Conservation (phyloP, 345 rosid genomes). For the Jatropha curcas region DNA sequence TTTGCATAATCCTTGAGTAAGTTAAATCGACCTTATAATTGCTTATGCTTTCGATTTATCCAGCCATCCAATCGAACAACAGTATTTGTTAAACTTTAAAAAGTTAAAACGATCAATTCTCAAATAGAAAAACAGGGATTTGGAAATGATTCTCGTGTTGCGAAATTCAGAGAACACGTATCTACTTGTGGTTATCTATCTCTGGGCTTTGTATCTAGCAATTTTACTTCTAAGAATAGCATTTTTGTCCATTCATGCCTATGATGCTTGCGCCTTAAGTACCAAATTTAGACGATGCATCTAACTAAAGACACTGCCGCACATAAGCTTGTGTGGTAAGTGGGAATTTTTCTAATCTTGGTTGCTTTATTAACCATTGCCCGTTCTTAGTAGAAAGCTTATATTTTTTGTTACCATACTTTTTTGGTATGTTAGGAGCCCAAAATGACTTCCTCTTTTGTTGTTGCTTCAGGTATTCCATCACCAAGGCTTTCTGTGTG, state of each 20-base stretch:
- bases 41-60: neutral
- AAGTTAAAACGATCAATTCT: neutral
- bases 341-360: neutral
- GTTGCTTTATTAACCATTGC: neutral
- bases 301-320: neutral
- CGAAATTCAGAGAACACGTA: neutral
- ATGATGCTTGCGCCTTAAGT: neutral
- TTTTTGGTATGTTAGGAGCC: neutral
- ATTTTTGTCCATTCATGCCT: neutral
- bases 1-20: neutral
- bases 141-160: neutral
- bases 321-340: neutral
- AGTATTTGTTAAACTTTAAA: too few relatives aligned
- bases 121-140: neutral
- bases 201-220: neutral
- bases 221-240: neutral
- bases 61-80: neutral
- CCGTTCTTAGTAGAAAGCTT: neutral
- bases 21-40: neutral
- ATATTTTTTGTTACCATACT: neutral
- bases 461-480: conserved; percentile 53
- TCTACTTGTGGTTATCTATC: neutral
- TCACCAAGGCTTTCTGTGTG: conserved; percentile 72
- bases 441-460: neutral
- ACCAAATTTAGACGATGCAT: neutral